Conservation (phyloP, 2,329 filamentous ascomycete genomes). For the Fusarium sp. region DNA sequence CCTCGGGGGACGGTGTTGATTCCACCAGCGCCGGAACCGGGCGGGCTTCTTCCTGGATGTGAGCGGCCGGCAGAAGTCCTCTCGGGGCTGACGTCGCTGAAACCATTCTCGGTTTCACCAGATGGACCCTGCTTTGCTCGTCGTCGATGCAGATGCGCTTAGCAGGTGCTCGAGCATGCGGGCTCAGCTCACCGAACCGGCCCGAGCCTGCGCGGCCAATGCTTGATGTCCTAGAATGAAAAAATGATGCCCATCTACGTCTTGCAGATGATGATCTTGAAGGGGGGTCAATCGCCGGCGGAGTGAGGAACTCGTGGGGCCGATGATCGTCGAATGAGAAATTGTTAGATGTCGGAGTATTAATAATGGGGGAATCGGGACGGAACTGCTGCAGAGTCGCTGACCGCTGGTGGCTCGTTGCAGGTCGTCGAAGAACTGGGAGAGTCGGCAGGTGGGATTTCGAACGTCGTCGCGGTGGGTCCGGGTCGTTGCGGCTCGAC, state of each 20-base stretch:
- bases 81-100: slow-evolving; percentile 39
- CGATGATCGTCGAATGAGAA: slow-evolving; percentile 50
- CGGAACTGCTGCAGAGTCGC: slow-evolving; percentile 69
- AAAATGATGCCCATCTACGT: slow-evolving; percentile 63
- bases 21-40: slow-evolving; percentile 18
- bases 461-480: slow-evolving; percentile 58
- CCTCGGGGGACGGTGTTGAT: slow-evolving; percentile 45
- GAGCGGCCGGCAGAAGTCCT: slow-evolving; percentile 37
- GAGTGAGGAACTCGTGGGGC: slow-evolving; percentile 44
- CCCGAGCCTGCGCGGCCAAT: slow-evolving; percentile 34
- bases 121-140: slow-evolving; percentile 43
- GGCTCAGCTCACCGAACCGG: slow-evolving; percentile 43
- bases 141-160: slow-evolving; percentile 45
- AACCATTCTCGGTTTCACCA: slow-evolving; percentile 51
- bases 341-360: slow-evolving; percentile 41
- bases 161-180: slow-evolving; percentile 35
- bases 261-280: slow-evolving; percentile 28
- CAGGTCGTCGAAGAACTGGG: slow-evolving; percentile 72
- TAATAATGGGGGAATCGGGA: slow-evolving; percentile 42
- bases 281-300: slow-evolving; percentile 38
- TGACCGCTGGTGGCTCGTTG: slow-evolving; percentile 80
- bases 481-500: slow-evolving; percentile 59
- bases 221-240: slow-evolving; percentile 55
- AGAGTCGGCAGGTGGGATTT: slow-evolving; percentile 69
- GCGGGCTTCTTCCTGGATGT: slow-evolving; percentile 37